These are phyloP conservation scores for Coriolopsis trogii DNA, from an alignment of 1,284 basidiomycete genomes.

Conservation along the genomic window DNA sequence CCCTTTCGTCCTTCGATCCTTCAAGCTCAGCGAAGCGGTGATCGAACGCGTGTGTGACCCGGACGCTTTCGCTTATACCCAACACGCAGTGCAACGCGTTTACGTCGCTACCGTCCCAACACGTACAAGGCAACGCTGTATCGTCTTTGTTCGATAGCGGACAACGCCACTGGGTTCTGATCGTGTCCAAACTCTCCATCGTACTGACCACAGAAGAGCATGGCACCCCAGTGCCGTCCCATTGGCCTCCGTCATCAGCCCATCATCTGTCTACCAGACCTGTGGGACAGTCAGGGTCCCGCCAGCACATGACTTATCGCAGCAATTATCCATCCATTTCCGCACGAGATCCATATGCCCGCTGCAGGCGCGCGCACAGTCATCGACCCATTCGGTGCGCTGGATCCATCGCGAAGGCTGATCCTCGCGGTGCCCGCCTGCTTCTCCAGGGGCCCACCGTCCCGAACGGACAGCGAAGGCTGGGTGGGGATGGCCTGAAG, in stretches of 20 bases:
- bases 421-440: conserved; percentile 16
- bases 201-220: no score
- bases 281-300: conserved; percentile 18
- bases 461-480: not conserved
- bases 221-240: no score
- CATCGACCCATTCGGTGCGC: conserved; percentile 8
- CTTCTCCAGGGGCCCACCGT: conserved; percentile 17
- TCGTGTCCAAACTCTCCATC: not conserved
- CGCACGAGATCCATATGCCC: conserved; percentile 12
- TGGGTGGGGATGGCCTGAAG: not conserved
- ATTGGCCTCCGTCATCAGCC: conserved; percentile 12
- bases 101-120: conserved; percentile 10
- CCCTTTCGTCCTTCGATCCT: conserved; percentile 7
- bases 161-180: no score
- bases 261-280: conserved; percentile 13
- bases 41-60: conserved; percentile 18
- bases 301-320: conserved; percentile 18
- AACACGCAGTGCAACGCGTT: conserved; percentile 4
- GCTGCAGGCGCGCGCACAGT: conserved; percentile 12
- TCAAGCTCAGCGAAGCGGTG: conserved; percentile 21
- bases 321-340: conserved; percentile 8
- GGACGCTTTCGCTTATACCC: conserved; percentile 2
- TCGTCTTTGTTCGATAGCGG: not conserved
- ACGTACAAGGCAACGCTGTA: conserved; percentile 14
- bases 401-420: conserved; percentile 21